phyloP scores from a whole-genome alignment of 257 asterid species.

The Scutellaria minor region DNA sequence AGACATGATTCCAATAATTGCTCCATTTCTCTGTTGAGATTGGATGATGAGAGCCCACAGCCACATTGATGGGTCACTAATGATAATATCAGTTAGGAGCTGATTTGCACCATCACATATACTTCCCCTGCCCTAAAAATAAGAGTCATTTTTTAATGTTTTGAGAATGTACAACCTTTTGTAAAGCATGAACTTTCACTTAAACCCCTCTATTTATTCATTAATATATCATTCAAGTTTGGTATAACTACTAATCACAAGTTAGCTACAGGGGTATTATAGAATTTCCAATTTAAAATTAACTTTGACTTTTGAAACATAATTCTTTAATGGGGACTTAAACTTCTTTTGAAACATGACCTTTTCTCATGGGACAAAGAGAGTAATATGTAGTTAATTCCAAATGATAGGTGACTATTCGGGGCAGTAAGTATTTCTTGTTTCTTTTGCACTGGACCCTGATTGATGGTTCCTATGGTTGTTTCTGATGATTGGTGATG shows the following conservation, averaged over 20 bases:
- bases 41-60: background rate
- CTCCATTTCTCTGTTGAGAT: slow-evolving; percentile 12
- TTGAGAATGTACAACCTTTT: background rate
- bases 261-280: too few relatives aligned
- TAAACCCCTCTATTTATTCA: too few relatives aligned
- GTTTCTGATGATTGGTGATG: slow-evolving; percentile 4
- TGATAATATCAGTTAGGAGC: slow-evolving; percentile 12
- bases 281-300: too few relatives aligned
- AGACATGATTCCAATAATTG: background rate
- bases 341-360: too few relatives aligned
- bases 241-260: too few relatives aligned
- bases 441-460: background rate
- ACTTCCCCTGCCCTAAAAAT: too few relatives aligned
- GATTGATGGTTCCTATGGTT: background rate
- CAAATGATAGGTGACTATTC: background rate
- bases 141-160: too few relatives aligned
- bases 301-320: too few relatives aligned
- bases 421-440: slow-evolving; percentile 4
- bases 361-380: too few relatives aligned
- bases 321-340: too few relatives aligned
- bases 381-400: background rate
- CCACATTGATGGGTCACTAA: background rate
- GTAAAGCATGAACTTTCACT: too few relatives aligned
- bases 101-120: background rate
- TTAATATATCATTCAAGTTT: too few relatives aligned